Conservation (phyloP, 2,329 filamentous ascomycete species). For the Exserohilum rostratum region DNA sequence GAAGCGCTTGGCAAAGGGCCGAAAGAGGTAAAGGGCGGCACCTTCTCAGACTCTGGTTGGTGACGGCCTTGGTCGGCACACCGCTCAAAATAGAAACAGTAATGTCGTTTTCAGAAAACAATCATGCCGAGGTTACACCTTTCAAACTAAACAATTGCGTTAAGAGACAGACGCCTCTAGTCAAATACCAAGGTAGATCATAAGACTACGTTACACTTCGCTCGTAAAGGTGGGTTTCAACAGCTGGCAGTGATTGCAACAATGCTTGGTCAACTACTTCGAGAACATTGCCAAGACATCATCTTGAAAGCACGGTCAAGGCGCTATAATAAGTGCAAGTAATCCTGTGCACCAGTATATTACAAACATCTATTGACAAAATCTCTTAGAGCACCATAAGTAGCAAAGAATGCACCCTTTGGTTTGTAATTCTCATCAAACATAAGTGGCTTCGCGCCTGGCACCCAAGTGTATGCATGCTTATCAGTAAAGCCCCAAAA, state of each 20-base stretch:
- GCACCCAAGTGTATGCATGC: conserved; percentile 13
- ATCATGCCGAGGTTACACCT: conserved; percentile 16
- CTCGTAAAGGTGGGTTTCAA: background rate
- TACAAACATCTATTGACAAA: background rate
- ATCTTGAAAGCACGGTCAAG: background rate
- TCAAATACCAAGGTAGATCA: background rate
- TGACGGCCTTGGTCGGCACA: background rate
- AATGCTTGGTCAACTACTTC: background rate
- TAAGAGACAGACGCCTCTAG: background rate
- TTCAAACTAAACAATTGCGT: conserved; percentile 6
- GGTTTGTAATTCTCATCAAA: conserved; percentile 10
- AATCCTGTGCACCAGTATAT: no score
- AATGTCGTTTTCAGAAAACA: conserved; percentile 10
- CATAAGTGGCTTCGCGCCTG: conserved; percentile 16
- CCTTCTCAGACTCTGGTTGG: background rate
- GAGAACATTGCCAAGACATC: background rate
- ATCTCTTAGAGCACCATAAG: conserved; percentile 1
- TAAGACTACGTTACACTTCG: conserved; percentile 1
- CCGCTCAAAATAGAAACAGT: conserved; percentile 11
- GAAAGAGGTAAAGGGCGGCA: background rate
- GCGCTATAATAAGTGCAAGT: background rate
- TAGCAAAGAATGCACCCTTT: conserved; percentile 9
- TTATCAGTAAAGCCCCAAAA: conserved; percentile 19
- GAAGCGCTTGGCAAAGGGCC: background rate
- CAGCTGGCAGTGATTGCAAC: background rate